Conservation (phyloP, 179 eudicot genomes). For the Kewa caespitosa region DNA sequence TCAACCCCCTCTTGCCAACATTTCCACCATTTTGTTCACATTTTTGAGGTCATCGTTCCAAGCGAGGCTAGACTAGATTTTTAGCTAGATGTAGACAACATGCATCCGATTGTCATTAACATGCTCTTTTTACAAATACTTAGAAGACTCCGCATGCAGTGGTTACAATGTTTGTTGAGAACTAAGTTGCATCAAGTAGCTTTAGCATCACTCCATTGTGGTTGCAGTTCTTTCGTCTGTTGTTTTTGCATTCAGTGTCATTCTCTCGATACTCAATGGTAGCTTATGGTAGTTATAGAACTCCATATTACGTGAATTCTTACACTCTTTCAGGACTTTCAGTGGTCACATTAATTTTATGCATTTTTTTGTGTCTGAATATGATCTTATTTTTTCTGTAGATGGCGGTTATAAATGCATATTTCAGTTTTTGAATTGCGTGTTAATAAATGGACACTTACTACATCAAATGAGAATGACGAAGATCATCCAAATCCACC, state of each 20-base stretch:
- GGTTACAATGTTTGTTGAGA: not conserved
- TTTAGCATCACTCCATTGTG: not conserved
- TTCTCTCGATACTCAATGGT: not conserved
- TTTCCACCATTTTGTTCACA: not conserved
- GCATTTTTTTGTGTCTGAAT: not conserved
- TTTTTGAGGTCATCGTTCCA: too few relatives aligned
- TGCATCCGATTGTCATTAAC: too few relatives aligned
- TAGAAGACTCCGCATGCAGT: too few relatives aligned
- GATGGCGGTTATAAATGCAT: not conserved
- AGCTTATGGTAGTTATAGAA: not conserved
- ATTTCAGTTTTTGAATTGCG: not conserved
- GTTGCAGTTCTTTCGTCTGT: too few relatives aligned
- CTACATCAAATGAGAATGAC: conserved; percentile 5
- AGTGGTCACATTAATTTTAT: not conserved
- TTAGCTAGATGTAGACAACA: not conserved
- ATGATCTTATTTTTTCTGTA: not conserved
- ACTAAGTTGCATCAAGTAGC: not conserved
- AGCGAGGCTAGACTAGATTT: not conserved
- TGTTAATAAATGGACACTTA: not conserved
- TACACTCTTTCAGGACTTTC: not conserved
- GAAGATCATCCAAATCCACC: not conserved
- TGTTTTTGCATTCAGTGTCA: not conserved
- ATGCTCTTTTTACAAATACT: too few relatives aligned
- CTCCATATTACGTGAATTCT: not conserved
- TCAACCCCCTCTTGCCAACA: too few relatives aligned